Percentiles rank a stretch among this genome's conserved stretches.
These are phyloP conservation scores for Cladosporium sp. DNA, from an alignment of 2,329 filamentous ascomycete genomes.

Conservation along the genomic window DNA sequence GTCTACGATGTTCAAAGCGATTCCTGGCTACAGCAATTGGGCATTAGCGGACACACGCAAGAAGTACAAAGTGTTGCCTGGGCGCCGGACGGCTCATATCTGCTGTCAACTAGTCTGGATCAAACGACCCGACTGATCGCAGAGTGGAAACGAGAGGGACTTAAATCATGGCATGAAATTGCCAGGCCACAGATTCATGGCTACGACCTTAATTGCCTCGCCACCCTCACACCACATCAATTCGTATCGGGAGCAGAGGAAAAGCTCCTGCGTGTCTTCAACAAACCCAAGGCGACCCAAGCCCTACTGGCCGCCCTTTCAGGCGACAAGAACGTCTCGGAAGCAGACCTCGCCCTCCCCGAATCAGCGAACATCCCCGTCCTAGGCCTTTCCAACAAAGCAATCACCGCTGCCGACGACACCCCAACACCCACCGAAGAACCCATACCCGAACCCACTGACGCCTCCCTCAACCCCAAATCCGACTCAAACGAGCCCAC, in stretches of 20 bases:
- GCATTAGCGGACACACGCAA: constrained; percentile 77
- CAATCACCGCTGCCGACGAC: constrained; percentile 53
- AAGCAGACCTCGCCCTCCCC: constrained; percentile 49
- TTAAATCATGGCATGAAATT: constrained; percentile 85
- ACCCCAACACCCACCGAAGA: constrained; percentile 24
- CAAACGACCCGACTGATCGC: constrained; percentile 89
- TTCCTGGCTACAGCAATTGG: constrained; percentile 70
- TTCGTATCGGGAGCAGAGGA: constrained; percentile 96
- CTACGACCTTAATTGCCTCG: constrained; percentile 94
- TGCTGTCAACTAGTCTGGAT: constrained; percentile 84
- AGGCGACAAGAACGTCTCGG: constrained; percentile 14
- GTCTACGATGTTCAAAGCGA: constrained; percentile 56
- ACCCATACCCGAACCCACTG: background rate
- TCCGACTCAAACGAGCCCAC: constrained; percentile 58
- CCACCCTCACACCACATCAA: constrained; percentile 63
- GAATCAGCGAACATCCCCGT: constrained; percentile 94
- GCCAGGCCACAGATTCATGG: constrained; percentile 94
- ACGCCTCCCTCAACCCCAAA: constrained; percentile 62
- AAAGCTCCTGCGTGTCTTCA: constrained; percentile 94
- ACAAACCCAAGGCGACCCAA: constrained; percentile 65
- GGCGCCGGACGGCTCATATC: constrained; percentile 74
- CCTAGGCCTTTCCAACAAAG: constrained; percentile 92
- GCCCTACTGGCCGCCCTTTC: constrained; percentile 21
- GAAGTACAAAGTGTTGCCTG: constrained; percentile 79
- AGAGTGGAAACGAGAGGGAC: constrained; percentile 58